phyloP scores from a whole-genome alignment of 768 basidiomycete species.

The Russula emetica region DNA sequence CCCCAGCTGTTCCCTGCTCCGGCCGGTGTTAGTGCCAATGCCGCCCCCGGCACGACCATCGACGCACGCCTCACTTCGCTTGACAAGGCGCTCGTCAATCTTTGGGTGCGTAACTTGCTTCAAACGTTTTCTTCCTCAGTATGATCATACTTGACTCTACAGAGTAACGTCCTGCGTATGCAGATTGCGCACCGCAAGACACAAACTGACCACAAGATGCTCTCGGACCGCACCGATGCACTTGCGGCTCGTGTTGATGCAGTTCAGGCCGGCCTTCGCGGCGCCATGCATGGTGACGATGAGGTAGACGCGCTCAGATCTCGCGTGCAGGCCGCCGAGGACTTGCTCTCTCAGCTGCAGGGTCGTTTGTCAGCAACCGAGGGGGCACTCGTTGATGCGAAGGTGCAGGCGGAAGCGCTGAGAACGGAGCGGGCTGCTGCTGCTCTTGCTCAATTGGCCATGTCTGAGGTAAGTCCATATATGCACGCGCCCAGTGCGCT shows the following conservation, averaged over 20 bases:
- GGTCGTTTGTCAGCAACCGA: constrained; percentile 10
- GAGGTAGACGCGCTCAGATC: constrained; percentile 8
- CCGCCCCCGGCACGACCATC: not conserved
- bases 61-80: constrained; percentile 24
- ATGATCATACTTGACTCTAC: not conserved
- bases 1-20: constrained; percentile 3
- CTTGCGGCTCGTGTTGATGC: constrained; percentile 25
- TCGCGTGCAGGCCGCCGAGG: constrained; percentile 16
- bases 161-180: constrained; percentile 28
- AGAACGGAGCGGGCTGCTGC: constrained; percentile 24
- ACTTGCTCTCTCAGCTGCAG: constrained; percentile 8
- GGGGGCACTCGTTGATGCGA: not conserved
- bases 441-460: not conserved
- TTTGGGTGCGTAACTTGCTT: constrained; percentile 19
- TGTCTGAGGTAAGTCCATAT: constrained; percentile 19
- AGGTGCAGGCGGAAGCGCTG: constrained; percentile 35
- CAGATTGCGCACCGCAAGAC: constrained; percentile 30
- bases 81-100: constrained; percentile 28
- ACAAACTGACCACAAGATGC: constrained; percentile 26
- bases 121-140: not conserved
- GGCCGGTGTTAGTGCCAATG: not conserved
- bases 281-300: not conserved
- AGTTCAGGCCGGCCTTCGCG: constrained; percentile 18
- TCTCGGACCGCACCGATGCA: constrained; percentile 25
- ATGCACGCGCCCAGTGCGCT: constrained; percentile 22